phyloP scores from a whole-genome alignment of 192 early-diverging fungal genomes.

The Cladochytrium replicatum region DNA sequence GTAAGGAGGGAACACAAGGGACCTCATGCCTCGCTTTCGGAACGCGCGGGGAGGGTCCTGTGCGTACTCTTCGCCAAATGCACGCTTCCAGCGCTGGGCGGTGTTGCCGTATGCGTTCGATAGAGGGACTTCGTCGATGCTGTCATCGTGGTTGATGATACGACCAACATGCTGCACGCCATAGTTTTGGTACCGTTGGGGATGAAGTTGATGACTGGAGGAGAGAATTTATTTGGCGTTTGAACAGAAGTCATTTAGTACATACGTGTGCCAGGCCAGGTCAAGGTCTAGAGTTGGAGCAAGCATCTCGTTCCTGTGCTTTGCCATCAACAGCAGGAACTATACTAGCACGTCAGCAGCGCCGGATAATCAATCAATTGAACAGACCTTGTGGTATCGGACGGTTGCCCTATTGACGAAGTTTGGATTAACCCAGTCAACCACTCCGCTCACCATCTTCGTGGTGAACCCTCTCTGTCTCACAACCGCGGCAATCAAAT shows the following conservation, averaged over 20 bases:
- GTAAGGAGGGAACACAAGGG: conserved; percentile 14
- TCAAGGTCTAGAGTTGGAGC: conserved; percentile 61
- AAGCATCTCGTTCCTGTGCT: conserved; percentile 17
- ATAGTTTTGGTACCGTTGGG: conserved; percentile 40
- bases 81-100: conserved; percentile 36
- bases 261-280: conserved; percentile 59
- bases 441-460: conserved; percentile 32
- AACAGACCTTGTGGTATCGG: conserved; percentile 36
- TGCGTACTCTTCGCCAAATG: conserved; percentile 29
- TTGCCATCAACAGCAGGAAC: conserved; percentile 35
- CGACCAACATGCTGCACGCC: conserved; percentile 29
- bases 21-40: neutral
- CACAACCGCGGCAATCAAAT: conserved; percentile 36
- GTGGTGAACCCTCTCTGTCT: conserved; percentile 41
- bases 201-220: conserved; percentile 52
- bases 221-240: no score
- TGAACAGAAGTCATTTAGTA: no score
- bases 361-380: no score
- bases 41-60: no score
- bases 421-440: conserved; percentile 18
- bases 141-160: conserved; percentile 60
- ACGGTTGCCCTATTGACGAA: conserved; percentile 18
- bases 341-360: no score
- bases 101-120: conserved; percentile 32
- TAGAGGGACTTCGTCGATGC: conserved; percentile 23